phyloP scores from a whole-genome alignment of 495 filamentous ascomycete species.

The Hypomontagnella monticulosa region DNA sequence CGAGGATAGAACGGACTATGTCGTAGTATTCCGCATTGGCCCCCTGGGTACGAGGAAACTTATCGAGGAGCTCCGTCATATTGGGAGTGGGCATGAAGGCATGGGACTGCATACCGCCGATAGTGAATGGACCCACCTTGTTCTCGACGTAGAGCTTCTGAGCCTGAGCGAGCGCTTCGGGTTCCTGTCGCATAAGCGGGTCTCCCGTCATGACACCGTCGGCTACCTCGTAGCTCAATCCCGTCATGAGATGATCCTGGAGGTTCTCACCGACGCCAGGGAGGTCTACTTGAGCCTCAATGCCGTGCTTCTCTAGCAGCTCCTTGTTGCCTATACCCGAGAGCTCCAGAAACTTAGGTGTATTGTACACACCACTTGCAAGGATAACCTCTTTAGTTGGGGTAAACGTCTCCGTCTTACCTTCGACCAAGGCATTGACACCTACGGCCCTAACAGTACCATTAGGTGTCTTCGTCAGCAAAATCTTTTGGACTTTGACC shows the following conservation, averaged over 20 bases:
- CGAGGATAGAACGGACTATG: too few species aligned
- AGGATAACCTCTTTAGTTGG: slow-evolving; percentile 64
- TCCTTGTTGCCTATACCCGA: slow-evolving; percentile 62
- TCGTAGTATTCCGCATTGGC: too few species aligned
- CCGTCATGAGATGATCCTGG: slow-evolving; percentile 37
- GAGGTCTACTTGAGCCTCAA: slow-evolving; percentile 55
- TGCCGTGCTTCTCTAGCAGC: slow-evolving; percentile 55
- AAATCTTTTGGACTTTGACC: too few species aligned
- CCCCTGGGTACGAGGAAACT: too few species aligned
- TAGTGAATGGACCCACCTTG: too few species aligned
- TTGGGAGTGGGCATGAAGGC: too few species aligned
- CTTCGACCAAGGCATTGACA: too few species aligned
- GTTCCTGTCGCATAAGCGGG: slow-evolving; percentile 70
- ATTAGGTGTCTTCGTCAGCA: too few species aligned
- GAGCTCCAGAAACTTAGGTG: slow-evolving; percentile 64
- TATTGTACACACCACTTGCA: slow-evolving; percentile 60
- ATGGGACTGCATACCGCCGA: too few species aligned
- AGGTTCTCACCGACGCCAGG: slow-evolving; percentile 63
- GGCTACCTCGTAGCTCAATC: slow-evolving; percentile 17
- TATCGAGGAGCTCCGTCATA: too few species aligned
- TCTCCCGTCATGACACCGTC: slow-evolving; percentile 80
- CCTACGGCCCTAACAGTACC: too few species aligned
- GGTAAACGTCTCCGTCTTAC: slow-evolving; percentile 52
- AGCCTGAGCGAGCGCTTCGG: slow-evolving; percentile 68
- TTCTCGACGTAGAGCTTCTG: too few species aligned